These are phyloP conservation scores for Ceratocystis huliohia DNA, from an alignment of 2,329 filamentous ascomycete genomes.

Conservation along the genomic window DNA sequence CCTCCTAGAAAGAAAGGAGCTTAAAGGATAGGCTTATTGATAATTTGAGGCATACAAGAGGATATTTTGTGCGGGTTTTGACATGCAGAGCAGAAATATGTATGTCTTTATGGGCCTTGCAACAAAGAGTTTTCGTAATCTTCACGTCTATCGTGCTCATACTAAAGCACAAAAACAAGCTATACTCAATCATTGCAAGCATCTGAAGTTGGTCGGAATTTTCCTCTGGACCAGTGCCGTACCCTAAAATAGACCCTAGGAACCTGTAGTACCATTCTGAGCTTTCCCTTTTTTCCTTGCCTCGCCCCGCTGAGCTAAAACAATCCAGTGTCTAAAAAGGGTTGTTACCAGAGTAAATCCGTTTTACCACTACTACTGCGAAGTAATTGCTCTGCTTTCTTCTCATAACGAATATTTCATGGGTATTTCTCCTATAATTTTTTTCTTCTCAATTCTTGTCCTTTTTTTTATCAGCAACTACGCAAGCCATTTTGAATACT, in stretches of 20 bases:
- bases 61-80: too few relatives aligned
- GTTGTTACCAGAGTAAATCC: not conserved
- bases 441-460: not conserved
- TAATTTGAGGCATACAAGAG: too few relatives aligned
- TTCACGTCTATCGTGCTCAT: too few relatives aligned
- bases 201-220: not conserved
- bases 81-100: too few relatives aligned
- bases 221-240: not conserved
- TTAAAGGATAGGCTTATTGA: too few relatives aligned
- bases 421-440: not conserved
- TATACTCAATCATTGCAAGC: not conserved
- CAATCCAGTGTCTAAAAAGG: conserved; percentile 2
- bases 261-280: not conserved
- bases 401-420: not conserved
- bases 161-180: too few relatives aligned
- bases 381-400: not conserved
- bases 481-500: not conserved
- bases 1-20: too few relatives aligned
- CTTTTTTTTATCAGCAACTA: not conserved
- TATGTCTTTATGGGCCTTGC: too few relatives aligned
- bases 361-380: not conserved
- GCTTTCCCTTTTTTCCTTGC: not conserved
- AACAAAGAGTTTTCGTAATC: too few relatives aligned
- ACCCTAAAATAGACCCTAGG: conserved; percentile 6
- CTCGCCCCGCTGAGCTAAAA: conserved; percentile 4